These are phyloP conservation scores for Eucalyptus guilfoylei DNA, from an alignment of 345 rosid species.

Conservation along the genomic window DNA sequence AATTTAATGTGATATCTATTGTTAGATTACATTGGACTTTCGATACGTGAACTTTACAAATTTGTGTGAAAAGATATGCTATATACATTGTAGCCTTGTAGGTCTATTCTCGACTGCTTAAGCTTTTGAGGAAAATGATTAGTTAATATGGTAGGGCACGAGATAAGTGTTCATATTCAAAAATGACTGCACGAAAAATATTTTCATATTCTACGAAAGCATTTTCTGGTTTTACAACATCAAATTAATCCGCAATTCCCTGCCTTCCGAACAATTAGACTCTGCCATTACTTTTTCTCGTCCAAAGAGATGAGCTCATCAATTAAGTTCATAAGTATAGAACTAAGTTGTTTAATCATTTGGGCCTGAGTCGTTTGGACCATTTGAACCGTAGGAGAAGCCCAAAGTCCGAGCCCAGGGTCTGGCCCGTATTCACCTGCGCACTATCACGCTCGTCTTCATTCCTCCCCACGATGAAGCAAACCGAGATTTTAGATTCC, in stretches of 20 bases:
- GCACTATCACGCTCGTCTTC: not conserved
- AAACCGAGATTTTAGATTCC: not conserved
- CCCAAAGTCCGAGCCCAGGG: not conserved
- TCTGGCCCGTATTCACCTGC: no score
- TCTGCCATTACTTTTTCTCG: no score
- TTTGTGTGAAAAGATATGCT: not conserved
- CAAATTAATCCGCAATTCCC: no score
- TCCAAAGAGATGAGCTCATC: no score
- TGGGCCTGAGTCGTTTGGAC: not conserved
- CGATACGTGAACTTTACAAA: not conserved
- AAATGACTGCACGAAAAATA: no score
- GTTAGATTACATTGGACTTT: not conserved
- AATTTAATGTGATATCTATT: no score
- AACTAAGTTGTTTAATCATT: not conserved
- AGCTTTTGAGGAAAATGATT: not conserved
- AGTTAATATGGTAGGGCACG: not conserved
- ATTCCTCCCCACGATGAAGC: not conserved
- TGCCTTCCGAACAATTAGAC: no score
- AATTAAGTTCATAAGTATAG: not conserved
- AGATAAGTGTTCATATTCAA: rapidly evolving
- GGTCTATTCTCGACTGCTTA: not conserved
- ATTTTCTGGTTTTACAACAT: no score
- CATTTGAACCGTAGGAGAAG: not conserved
- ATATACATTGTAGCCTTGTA: not conserved
- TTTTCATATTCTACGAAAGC: no score